Conservation (phyloP, 2,329 filamentous ascomycete genomes). For the Ophiostoma sp. region DNA sequence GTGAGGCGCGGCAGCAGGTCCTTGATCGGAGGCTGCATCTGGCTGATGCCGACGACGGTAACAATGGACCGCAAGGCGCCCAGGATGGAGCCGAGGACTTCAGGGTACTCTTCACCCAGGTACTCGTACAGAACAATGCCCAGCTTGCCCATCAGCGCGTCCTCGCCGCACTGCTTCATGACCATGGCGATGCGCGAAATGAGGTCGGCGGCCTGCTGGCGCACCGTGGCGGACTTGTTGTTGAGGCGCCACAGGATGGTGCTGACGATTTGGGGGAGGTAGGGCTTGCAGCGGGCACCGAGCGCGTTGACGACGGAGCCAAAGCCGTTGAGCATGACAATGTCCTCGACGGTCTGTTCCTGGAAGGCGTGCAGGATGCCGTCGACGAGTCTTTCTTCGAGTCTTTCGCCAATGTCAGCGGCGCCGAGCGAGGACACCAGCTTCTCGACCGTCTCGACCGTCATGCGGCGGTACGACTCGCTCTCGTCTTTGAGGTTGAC, state of each 20-base stretch:
- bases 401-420: constrained; percentile 85
- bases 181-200: constrained; percentile 97
- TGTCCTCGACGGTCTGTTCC: constrained; percentile 94
- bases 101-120: constrained; percentile 95
- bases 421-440: constrained; percentile 89
- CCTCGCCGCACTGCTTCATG: constrained; percentile 98
- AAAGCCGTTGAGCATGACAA: constrained; percentile 95
- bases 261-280: constrained; percentile 93
- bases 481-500: constrained; percentile 97
- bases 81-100: constrained; percentile 94
- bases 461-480: constrained; percentile 98
- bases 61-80: constrained; percentile 95
- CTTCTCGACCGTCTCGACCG: constrained; percentile 96
- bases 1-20: constrained; percentile 92
- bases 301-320: constrained; percentile 96
- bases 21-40: constrained; percentile 97
- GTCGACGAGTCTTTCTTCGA: constrained; percentile 93
- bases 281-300: constrained; percentile 90
- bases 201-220: constrained; percentile 93
- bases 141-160: constrained; percentile 92
- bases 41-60: constrained; percentile 93
- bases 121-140: constrained; percentile 96
- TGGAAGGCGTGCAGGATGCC: constrained; percentile 96
- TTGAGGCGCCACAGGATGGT: constrained; percentile 96
- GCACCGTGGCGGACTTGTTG: constrained; percentile 95